Conservation (phyloP, 1,284 basidiomycete species). For the Caloboletus firmus region DNA sequence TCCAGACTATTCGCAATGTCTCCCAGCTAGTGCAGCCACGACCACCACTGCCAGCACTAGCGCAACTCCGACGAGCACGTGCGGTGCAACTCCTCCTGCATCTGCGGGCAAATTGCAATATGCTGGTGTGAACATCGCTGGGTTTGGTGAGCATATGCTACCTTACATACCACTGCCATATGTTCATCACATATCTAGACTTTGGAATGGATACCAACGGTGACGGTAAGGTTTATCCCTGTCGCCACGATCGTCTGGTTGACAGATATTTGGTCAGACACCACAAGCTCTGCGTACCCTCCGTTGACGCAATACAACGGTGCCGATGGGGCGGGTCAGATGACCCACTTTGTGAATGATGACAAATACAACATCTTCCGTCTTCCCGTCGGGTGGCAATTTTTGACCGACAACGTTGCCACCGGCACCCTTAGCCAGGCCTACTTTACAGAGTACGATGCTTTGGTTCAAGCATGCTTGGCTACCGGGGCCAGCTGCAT, state of each 20-base stretch:
- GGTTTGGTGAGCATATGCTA: slow-evolving; percentile 9
- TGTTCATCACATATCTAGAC: slow-evolving; percentile 1
- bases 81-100: not conserved
- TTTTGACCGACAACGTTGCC: slow-evolving; percentile 52
- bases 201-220: slow-evolving; percentile 15
- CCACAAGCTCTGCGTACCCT: slow-evolving; percentile 11
- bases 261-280: not conserved
- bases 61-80: not conserved
- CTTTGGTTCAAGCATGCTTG: slow-evolving; percentile 15
- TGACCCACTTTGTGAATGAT: slow-evolving; percentile 54
- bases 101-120: slow-evolving; percentile 11
- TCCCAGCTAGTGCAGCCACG: not conserved
- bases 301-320: slow-evolving; percentile 19
- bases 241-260: not conserved
- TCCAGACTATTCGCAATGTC: slow-evolving; percentile 16
- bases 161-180: not conserved
- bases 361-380: slow-evolving; percentile 54
- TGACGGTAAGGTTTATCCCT: not conserved
- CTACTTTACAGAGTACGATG: slow-evolving; percentile 11
- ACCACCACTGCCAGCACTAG: not conserved
- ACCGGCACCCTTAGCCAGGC: slow-evolving; percentile 39
- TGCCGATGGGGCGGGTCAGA: slow-evolving; percentile 51
- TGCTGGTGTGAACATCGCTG: slow-evolving; percentile 18
- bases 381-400: slow-evolving; percentile 59
- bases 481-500: slow-evolving; percentile 12